Evolutionary conservation across 495 filamentous ascomycete species (phyloP), one percentile per base, ranked within the genome.

Genomic region (Aspergillus sclerotioniger): DNA sequence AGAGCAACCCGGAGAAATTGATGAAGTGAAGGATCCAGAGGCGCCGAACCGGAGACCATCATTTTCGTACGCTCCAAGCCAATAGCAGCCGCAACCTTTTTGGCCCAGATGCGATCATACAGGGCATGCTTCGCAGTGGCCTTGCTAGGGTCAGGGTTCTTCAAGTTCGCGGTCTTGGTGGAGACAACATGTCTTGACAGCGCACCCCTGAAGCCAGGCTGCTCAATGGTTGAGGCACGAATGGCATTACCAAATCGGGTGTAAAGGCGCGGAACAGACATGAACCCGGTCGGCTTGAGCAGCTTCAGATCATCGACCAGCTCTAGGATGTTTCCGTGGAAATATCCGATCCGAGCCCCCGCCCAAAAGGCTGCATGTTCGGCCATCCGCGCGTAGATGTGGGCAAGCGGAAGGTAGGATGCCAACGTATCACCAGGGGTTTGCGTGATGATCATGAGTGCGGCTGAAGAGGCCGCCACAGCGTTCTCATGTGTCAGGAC

Each of bases 51-150:
- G 37, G 89, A 90, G 31, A 96, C 82, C 88, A 96, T 90, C 53
- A 79, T 79, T 50, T 78, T 83, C 39, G 82, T 76, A 21, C 87
- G 80, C 31, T 96, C 86, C 59, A 98, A 78, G 35, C 94, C 94
- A 9, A 98, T 75, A 15, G 85, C 90, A 29, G 84, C 76, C n/a
- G 80, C 77, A 21, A 98, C 88, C 76, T 96, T 96, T 63, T 85
- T 87, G n/a, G 87, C 83, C 90, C 91, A 98, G 67, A 98, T 87
- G 33, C 90, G 86, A 68, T 98, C 94, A 71, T 92, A 98, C 60
- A 98, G 60, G 25, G 87, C 77, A 71, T 98, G 95, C 64, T 81
- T 87, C 76, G 92, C 90, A 43, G 87, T 86, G 35, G 90, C 87
- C 62, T 87, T 81, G 58, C 82, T 85, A n/a, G 79, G 76, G 52